phyloP scores from a whole-genome alignment of 2,329 filamentous ascomycete species.

The Calonectria honghensis region DNA sequence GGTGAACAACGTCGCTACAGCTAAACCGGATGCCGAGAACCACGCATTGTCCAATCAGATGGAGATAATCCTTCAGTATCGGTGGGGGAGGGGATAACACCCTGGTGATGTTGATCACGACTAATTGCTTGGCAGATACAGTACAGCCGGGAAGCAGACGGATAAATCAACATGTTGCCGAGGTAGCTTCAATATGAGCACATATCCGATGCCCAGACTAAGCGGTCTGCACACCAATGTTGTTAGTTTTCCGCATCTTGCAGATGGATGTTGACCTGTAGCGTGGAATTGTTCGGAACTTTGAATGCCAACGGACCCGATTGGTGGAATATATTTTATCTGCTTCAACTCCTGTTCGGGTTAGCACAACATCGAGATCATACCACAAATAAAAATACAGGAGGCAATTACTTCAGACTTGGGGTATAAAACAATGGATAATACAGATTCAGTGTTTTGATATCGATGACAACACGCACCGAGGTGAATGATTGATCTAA shows the following conservation, averaged over 20 bases:
- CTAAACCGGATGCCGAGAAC: background rate
- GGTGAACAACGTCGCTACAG: background rate
- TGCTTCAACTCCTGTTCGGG: background rate
- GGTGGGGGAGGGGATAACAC: background rate
- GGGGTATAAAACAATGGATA: too few species aligned
- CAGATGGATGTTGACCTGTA: background rate
- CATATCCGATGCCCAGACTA: slow-evolving; percentile 6
- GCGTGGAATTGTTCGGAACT: background rate
- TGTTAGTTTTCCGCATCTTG: slow-evolving; percentile 1
- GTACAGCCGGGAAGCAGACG: background rate
- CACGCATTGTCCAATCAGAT: background rate
- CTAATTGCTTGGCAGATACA: background rate
- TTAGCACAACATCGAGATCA: background rate
- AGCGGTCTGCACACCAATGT: slow-evolving; percentile 1
- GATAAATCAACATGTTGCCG: slow-evolving; percentile 13
- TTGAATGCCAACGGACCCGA: background rate
- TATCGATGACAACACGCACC: too few species aligned
- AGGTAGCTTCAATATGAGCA: background rate
- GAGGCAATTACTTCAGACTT: too few species aligned
- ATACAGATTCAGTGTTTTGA: too few species aligned
- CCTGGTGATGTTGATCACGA: background rate
- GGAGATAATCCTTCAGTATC: too few species aligned
- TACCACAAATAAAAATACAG: too few species aligned
- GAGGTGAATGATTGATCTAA: too few species aligned
- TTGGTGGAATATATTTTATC: slow-evolving; percentile 1